phyloP scores from a whole-genome alignment of 768 basidiomycete species.

The Russula earlei region DNA sequence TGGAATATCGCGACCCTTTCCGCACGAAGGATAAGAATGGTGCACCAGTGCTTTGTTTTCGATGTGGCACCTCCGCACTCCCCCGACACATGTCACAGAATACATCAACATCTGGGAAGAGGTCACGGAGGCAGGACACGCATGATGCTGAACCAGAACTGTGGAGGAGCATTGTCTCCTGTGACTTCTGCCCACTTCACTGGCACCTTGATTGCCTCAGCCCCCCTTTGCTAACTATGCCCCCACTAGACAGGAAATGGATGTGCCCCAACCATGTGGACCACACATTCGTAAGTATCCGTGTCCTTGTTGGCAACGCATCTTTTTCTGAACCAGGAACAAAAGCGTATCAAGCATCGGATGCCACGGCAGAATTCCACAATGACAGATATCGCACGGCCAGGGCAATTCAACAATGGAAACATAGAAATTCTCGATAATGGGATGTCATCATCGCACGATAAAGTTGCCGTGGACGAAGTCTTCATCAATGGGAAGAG shows the following conservation, averaged over 20 bases:
- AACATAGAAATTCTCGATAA: slow-evolving; percentile 81
- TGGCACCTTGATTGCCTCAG: slow-evolving; percentile 97
- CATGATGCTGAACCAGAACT: slow-evolving; percentile 37
- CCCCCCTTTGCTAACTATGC: slow-evolving; percentile 81
- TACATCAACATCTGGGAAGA: slow-evolving; percentile 41
- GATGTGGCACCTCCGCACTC: slow-evolving; percentile 75
- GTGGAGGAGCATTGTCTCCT: slow-evolving; percentile 77
- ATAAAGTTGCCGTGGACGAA: slow-evolving; percentile 62
- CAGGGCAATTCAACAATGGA: slow-evolving; percentile 78
- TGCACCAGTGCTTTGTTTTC: slow-evolving; percentile 79
- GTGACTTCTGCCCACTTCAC: slow-evolving; percentile 89
- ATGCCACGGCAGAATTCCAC: slow-evolving; percentile 61
- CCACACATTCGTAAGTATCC: slow-evolving; percentile 57
- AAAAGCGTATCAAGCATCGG: slow-evolving; percentile 68
- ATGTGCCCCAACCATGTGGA: slow-evolving; percentile 99
- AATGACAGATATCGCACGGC: slow-evolving; percentile 67
- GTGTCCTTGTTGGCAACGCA: not conserved
- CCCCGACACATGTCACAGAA: slow-evolving; percentile 44
- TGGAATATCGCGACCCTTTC: slow-evolving; percentile 87
- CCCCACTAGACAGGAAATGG: slow-evolving; percentile 86
- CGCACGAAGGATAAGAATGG: slow-evolving; percentile 81
- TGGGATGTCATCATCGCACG: slow-evolving; percentile 37
- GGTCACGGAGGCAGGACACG: slow-evolving; percentile 39
- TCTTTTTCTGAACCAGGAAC: slow-evolving; percentile 9
- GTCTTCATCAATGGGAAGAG: slow-evolving; percentile 81